Conservation (phyloP, 257 asterid species). For the Schizonepeta tenuifolia region DNA sequence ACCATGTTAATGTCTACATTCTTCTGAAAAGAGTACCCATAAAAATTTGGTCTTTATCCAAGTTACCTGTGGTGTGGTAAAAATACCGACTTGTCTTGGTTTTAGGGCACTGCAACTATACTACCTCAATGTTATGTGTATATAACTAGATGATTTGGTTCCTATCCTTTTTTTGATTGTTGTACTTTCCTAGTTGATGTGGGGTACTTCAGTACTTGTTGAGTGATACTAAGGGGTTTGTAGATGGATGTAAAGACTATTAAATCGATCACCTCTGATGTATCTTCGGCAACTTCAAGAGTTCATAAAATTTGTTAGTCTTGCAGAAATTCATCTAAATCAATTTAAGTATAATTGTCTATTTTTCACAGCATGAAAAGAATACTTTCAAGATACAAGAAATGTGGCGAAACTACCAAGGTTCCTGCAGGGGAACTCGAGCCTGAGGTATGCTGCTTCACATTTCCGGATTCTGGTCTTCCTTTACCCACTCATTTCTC, state of each 20-base stretch:
- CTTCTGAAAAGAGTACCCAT: neutral
- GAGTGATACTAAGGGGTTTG: neutral
- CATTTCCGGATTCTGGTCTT: conserved; percentile 3
- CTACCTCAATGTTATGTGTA: neutral
- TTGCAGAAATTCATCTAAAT: neutral
- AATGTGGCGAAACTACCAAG: conserved; percentile 38
- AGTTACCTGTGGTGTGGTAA: neutral
- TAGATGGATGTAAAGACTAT: neutral
- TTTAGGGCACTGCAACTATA: neutral
- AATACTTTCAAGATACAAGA: conserved; percentile 57
- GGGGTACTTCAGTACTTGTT: neutral
- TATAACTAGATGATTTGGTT: neutral
- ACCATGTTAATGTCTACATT: neutral
- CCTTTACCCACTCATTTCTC: neutral
- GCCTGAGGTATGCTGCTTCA: conserved; percentile 49
- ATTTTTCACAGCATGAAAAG: conserved; percentile 60
- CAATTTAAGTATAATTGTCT: neutral
- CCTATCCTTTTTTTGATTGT: neutral
- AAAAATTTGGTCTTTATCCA: neutral
- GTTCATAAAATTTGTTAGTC: neutral
- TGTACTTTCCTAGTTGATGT: too few relatives aligned
- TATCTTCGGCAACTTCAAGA: neutral
- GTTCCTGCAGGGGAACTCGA: conserved; percentile 44
- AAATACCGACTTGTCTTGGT: neutral
- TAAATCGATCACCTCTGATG: neutral